Evolutionary conservation across 768 basidiomycete genomes (phyloP), one percentile per base, ranked within the genome.

Genomic region (Filobasidium floriforme): DNA sequence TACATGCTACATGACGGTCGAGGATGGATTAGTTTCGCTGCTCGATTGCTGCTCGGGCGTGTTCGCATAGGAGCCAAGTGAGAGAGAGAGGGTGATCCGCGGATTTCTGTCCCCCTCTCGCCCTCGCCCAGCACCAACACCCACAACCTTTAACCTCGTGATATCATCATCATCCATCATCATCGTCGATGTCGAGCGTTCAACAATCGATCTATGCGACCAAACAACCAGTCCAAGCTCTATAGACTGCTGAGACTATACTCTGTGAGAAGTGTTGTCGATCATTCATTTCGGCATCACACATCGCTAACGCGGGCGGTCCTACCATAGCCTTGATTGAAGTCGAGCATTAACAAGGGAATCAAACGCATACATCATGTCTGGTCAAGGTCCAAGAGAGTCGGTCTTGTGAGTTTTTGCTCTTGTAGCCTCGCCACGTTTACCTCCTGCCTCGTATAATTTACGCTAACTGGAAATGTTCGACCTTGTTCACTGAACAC

Each of bases 361-460:
- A 49, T 15, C 46, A 22, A 49, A 49, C 22, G 22, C 46, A 18
- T 14, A 22, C 71, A 74, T 40, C 67, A 96, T 96, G 93, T 92
- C 93, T 41, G 90, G 92, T 41, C 83, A 89, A 73, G 92, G 90
- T 41, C 80, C 90, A 68, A 85, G 93, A 75, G 93, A 97, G 82
- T 90, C 89, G 80, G 84, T 96, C 73, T 78, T 97, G 79, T 79
- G 32, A 69, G 79, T 74, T 6, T 43, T 11, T 24, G 5, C 4
- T n/a, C 46, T 6, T 14, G 6, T 5, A 3, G 41, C 9, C 11
- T 55, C 46, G 37, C 29, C 29, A 41, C 32, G 1, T 19, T 0
- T 1, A 32, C 41, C 64, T 22, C 7, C 54, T 44, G 12, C 32
- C n/a, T 37, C 19, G 18, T n/a, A 1, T 22, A 37, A 37, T 9